Evolutionary conservation across 192 early-diverging fungal genomes (phyloP).

Genomic region (Backusella psychrophila): DNA sequence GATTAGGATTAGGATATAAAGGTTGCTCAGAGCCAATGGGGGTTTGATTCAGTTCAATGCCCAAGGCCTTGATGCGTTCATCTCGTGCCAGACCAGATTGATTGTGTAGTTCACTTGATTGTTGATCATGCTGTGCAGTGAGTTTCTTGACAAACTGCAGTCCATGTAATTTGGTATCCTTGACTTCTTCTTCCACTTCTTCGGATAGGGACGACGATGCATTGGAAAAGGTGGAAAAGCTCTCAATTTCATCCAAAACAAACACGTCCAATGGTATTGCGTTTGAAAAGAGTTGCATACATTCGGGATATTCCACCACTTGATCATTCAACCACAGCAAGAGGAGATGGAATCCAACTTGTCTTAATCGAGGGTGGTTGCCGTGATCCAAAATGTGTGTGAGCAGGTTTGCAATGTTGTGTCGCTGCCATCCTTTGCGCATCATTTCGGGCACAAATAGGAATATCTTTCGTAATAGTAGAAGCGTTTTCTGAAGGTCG

Average conservation of each 20-base stretch:
- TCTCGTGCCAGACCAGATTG: slow-evolving; percentile 10
- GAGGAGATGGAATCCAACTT: slow-evolving; percentile 70
- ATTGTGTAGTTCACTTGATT: background rate
- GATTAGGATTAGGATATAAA: slow-evolving; percentile 55
- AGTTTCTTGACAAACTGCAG: slow-evolving; percentile 34
- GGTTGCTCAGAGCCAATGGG: slow-evolving; percentile 43
- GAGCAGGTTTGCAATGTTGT: slow-evolving; percentile 62
- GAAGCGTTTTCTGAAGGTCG: slow-evolving; percentile 60
- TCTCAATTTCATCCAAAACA: slow-evolving; percentile 42
- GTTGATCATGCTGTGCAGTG: background rate
- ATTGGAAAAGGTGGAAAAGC: slow-evolving; percentile 17
- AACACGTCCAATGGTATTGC: slow-evolving; percentile 61
- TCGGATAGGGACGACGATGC: background rate
- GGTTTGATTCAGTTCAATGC: slow-evolving; percentile 17
- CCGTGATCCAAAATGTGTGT: slow-evolving; percentile 58
- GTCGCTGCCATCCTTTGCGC: slow-evolving; percentile 70
- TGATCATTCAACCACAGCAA: slow-evolving; percentile 73
- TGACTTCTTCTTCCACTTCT: background rate
- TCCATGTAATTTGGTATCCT: slow-evolving; percentile 11
- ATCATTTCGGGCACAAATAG: slow-evolving; percentile 66
- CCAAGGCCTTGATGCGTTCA: slow-evolving; percentile 19
- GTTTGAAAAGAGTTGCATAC: slow-evolving; percentile 60
- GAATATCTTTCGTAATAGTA: slow-evolving; percentile 66
- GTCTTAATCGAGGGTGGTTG: slow-evolving; percentile 69
- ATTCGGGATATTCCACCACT: slow-evolving; percentile 55